These are phyloP conservation scores for Plasmodium falciparum DNA, from an alignment of 169 alveolate species.

Conservation along the genomic window DNA sequence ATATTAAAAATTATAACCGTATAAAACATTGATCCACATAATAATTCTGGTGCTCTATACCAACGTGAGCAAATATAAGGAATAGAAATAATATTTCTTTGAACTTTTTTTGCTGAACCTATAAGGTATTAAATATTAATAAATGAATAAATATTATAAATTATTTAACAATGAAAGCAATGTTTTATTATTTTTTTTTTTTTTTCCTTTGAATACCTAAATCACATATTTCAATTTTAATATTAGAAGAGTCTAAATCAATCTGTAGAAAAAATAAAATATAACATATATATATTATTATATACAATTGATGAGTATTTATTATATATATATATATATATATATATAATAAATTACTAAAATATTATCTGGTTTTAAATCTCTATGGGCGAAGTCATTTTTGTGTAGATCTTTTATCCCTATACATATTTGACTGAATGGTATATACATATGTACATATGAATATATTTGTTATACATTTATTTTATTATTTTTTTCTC, in stretches of 20 bases:
- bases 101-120: slow-evolving; percentile 77
- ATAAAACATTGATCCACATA: slow-evolving; percentile 82
- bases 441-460: neutral
- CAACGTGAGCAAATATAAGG: slow-evolving; percentile 86
- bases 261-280: slow-evolving; percentile 53
- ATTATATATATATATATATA: neutral
- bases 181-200: slow-evolving; percentile 12
- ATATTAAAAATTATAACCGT: slow-evolving; percentile 48
- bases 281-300: neutral
- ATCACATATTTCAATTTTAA: slow-evolving; percentile 82
- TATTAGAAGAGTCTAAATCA: slow-evolving; percentile 74
- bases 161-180: neutral
- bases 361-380: slow-evolving; percentile 85
- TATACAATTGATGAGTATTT: neutral
- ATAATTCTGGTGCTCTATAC: slow-evolving; percentile 86
- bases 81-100: slow-evolving; percentile 76
- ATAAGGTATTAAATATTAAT: slow-evolving; percentile 25
- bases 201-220: slow-evolving; percentile 65
- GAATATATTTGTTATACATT: neutral
- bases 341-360: slow-evolving; percentile 64
- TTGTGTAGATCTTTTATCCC: slow-evolving; percentile 82
- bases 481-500: too few species aligned
- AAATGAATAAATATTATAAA: slow-evolving; percentile 17
- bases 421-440: slow-evolving; percentile 78
- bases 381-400: slow-evolving; percentile 83